Evolutionary conservation across 345 rosid genomes (phyloP), one percentile per base, ranked within the genome.

Genomic region (Brassica incana): DNA sequence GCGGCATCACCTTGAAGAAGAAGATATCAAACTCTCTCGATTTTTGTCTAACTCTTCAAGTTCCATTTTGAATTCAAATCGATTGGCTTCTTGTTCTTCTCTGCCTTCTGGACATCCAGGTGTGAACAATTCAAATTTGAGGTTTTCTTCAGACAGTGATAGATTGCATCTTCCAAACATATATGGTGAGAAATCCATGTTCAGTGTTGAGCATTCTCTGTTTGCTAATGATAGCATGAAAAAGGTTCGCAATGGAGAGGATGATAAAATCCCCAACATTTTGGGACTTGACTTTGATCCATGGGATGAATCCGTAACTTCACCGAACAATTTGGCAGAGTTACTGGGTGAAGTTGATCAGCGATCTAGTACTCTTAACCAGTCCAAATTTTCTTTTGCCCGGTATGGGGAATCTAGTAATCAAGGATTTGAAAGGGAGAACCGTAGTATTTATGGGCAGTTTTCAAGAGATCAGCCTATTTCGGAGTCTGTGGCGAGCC

Each of bases 351-450:
- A 88, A 68, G 82, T 80, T 36, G 91, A 89, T 56, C 85, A 80
- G 72, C 90, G 84, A 45, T 78, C 88, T 71, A 86, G 83, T 77
- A 82, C 90, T 69, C 85, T 83, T 56, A 87, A 80, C 76, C 99
- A 95, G 83, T 93, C 98, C 64, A 92, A 92, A 83, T 93, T 95
- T 87, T 91, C 98, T 29, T 90, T 93, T 81, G 99, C 99, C 0
- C 88, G 95, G 77, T 92, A 89, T 67, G 97, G 89, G 38, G 97
- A 88, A 62, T 67, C 90, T 11, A 83, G 77, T 65, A 79, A 81
- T 73, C 90, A 83, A 71, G 75, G 81, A 65, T 71, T 75, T 75
- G 88, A 83, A 43, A 65, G 62, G 54, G 88, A 85, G 73, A 79
- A 82, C 23, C 82, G 79, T 79, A 82, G 74, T 78, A 78, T 58